Base-by-base conservation (phyloP, 2,329 filamentous ascomycete species). In the Paramyrothecium roridum region DNA sequence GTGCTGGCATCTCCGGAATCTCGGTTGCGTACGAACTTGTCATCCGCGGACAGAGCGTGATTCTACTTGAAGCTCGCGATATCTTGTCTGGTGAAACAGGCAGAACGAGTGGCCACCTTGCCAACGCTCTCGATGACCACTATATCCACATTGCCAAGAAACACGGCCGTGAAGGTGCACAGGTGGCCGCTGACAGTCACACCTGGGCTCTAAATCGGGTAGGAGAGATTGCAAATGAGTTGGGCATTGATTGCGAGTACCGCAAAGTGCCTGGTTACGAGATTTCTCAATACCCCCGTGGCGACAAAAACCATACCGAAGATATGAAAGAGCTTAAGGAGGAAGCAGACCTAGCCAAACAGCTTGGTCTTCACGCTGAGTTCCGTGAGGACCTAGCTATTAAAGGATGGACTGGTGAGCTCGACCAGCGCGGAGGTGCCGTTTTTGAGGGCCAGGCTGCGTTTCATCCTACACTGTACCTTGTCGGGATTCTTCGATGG, bases 381-480 rank as follows among this genome's bases (percentile, higher is more conserved):
- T 62, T 59, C 8, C 59, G 62, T 2, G 61, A 79, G 11, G 74
- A 72, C 3, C 67, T 80, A n/a, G 69, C 72, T 0, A 69, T 84
- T 43, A 72, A 71, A 51, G 81, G 81, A 16, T 84, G 81, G 81
- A 71, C 76, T 13, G 79, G 80, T 34, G 69, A 67, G 7, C 63
- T 74, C 1, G 78, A 83, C 52, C 80, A 83, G 60, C 76, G 80
- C 34, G 80, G 76, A 53, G 81, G 76, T 2, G 73, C 75, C 3
- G 64, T 84, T 4, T 77, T 76, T 52, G 54, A 63, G 2, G 66
- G 72, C 17, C 80, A 85, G 60, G 81, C 79, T 0, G 76, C 80
- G 0, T 84, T 84, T 63, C 81, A 84, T 54, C 81, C 81, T 0
- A 85, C 81, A 3, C 78, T 77, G 59, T 85, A 85, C 59, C 66